phyloP scores from a whole-genome alignment of 1,139 yeast species.

The Wickerhamomyces sp. region DNA sequence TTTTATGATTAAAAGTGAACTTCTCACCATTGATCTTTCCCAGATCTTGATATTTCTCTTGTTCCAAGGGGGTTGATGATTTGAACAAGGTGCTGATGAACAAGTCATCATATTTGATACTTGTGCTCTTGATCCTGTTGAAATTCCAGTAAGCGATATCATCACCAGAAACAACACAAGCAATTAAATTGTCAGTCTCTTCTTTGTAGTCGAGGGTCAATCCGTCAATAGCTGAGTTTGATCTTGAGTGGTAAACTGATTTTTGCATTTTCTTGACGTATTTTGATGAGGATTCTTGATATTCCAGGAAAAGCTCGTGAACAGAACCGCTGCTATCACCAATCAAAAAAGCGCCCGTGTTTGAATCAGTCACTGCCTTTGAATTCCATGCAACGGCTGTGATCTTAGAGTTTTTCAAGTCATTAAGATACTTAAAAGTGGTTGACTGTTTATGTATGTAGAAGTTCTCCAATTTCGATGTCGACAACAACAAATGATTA shows the following conservation, averaged over 20 bases:
- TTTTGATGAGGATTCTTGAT: slow-evolving; percentile 31
- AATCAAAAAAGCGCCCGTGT: slow-evolving; percentile 45
- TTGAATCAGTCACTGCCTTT: slow-evolving; percentile 28
- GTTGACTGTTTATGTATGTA: slow-evolving; percentile 36
- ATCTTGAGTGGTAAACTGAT: slow-evolving; percentile 32
- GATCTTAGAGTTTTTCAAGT: slow-evolving; percentile 38
- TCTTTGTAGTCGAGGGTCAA: slow-evolving; percentile 22
- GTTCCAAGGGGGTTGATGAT: slow-evolving; percentile 26
- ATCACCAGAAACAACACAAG: slow-evolving; percentile 34
- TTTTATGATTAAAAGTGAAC: slow-evolving; percentile 23
- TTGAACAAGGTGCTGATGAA: slow-evolving; percentile 16
- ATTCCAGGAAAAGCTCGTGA: slow-evolving; percentile 43
- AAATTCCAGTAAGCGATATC: slow-evolving; percentile 36
- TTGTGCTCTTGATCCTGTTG: slow-evolving; percentile 10
- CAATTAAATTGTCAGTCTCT: slow-evolving; percentile 21
- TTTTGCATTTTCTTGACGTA: slow-evolving; percentile 38
- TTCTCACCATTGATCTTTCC: slow-evolving; percentile 29
- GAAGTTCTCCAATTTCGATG: slow-evolving; percentile 40
- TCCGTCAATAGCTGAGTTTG: slow-evolving; percentile 34
- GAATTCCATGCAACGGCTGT: slow-evolving; percentile 42
- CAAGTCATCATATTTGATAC: slow-evolving; percentile 17
- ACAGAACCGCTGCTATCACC: slow-evolving; percentile 43
- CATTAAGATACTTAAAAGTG: slow-evolving; percentile 34
- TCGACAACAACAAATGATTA: slow-evolving; percentile 43
- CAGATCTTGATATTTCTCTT: slow-evolving; percentile 31